Evolutionary conservation across 352 stramenopile species (phyloP).

Genomic region (Phytophthora fragariaefolia): DNA sequence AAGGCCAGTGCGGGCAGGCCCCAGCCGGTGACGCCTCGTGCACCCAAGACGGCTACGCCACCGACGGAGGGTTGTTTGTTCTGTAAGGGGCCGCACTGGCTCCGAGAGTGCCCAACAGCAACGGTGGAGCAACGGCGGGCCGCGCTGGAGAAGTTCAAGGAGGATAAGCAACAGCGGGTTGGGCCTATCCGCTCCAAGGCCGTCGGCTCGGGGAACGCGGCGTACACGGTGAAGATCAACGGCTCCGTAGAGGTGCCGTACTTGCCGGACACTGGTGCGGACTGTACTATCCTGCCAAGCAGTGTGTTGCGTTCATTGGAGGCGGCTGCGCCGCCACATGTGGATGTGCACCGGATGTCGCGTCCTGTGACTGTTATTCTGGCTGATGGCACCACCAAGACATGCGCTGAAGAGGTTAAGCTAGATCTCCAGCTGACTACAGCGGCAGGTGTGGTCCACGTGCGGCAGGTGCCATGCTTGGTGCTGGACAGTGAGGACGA

Average conservation of each 20-base stretch:
- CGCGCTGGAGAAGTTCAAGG: neutral
- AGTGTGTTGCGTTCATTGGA: neutral
- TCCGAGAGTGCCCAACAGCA: constrained; percentile 5
- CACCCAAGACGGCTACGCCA: neutral
- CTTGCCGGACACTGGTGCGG: constrained; percentile 9
- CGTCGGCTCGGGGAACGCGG: neutral
- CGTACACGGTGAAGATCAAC: constrained; percentile 4
- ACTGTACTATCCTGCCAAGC: constrained; percentile 2
- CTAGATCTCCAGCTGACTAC: constrained; percentile 19
- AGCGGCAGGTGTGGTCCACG: constrained; percentile 1
- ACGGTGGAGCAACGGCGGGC: neutral
- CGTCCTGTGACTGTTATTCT: constrained; percentile 2
- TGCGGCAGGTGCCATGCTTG: neutral
- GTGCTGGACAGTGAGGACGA: constrained; percentile 8
- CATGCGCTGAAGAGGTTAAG: neutral
- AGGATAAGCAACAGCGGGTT: neutral
- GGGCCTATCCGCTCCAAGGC: constrained; percentile 9
- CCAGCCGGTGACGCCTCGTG: neutral
- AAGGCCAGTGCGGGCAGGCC: neutral
- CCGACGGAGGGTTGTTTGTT: constrained; percentile 11
- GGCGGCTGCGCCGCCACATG: neutral
- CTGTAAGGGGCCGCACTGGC: constrained; percentile 11
- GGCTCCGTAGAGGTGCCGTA: neutral
- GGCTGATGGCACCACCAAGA: constrained; percentile 1
- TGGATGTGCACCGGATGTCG: neutral